These are phyloP conservation scores for Agmasoma carcini DNA, from an alignment of 371 early-diverging fungal genomes.

Conservation along the genomic window DNA sequence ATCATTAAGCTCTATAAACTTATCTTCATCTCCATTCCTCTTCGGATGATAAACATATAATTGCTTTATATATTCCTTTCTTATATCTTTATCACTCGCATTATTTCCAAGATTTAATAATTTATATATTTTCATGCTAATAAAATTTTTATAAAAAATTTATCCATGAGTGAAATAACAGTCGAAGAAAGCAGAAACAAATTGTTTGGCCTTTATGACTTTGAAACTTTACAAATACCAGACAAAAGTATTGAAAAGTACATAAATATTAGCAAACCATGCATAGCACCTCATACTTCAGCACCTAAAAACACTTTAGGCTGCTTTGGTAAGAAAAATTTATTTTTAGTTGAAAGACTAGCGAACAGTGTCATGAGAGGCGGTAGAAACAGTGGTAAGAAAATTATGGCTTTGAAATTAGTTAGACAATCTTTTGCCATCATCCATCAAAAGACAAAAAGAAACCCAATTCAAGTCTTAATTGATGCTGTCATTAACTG, in stretches of 20 bases:
- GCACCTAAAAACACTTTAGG: slow-evolving; percentile 31
- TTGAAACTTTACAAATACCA: slow-evolving; percentile 44
- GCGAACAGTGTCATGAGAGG: slow-evolving; percentile 99
- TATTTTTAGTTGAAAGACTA: slow-evolving; percentile 96
- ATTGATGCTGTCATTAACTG: slow-evolving; percentile 99
- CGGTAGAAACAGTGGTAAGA: slow-evolving; percentile 99
- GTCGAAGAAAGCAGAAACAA: slow-evolving; percentile 28
- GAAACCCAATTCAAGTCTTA: slow-evolving; percentile 93
- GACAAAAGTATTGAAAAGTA: slow-evolving; percentile 45
- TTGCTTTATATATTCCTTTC: too few species aligned
- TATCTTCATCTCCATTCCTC: too few species aligned
- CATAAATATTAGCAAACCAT: slow-evolving; percentile 44
- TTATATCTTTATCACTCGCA: too few species aligned
- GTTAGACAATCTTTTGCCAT: slow-evolving; percentile 98
- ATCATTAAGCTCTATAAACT: too few species aligned
- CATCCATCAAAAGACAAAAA: slow-evolving; percentile 87
- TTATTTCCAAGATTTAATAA: too few species aligned
- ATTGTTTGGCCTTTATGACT: slow-evolving; percentile 47
- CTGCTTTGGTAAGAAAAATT: slow-evolving; percentile 56
- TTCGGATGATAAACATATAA: too few species aligned
- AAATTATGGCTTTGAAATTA: slow-evolving; percentile 90
- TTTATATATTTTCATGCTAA: slow-evolving; percentile 25
- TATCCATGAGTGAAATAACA: too few species aligned
- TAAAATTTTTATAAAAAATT: slow-evolving; percentile 23
- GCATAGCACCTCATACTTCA: slow-evolving; percentile 52